Base-by-base conservation (phyloP, 148 eudicot genomes). In the Hydrangea macrophylla region DNA sequence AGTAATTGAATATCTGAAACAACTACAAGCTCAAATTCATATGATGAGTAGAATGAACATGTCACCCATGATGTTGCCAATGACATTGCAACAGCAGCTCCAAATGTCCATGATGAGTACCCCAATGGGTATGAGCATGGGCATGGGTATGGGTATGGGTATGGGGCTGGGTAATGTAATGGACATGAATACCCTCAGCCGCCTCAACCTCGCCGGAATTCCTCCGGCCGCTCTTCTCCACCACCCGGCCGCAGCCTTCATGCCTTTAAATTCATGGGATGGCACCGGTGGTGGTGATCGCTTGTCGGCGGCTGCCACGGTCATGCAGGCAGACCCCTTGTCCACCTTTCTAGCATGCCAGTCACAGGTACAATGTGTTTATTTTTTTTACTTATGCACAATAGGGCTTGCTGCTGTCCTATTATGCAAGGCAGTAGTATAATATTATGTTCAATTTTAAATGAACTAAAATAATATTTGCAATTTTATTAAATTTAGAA, bases 21-120 rank as follows among this genome's bases (percentile, higher is more conserved):
- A 84, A 65, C 85, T 92, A 0, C 93, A 89, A 83, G 83, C 88
- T 6, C 98, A 89, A 81, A 67, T 89, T 44, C 76, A 77, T 1
- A 80, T 90, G 88, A 80, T 89, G 75, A 84, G 75, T 33, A 74
- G 86, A 51, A 78, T 89, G 88, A 80, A 77, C 72, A 72, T 82
- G 63, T 76, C 88, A 23, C 58, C 87, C 20, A 76, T 92, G 91
- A 82, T 87, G 93, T 50, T 87, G 80, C 96, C 96, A 9, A 35
- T 83, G 70, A 79, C 86, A 32, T 68, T 92, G 65, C 97, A 87
- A 74, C 96, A 86, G 25, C 96, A 82, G 68, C 76, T 84, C 44
- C 92, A 92, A 70, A 77, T 87, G 85, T 76, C 93, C 3, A 84
- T 90, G 91, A 89, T 92, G 96, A n/a, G n/a, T n/a, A 67, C 83